Conservation (phyloP, 1,284 basidiomycete species). For the Cutaneotrichosporon sp. region DNA sequence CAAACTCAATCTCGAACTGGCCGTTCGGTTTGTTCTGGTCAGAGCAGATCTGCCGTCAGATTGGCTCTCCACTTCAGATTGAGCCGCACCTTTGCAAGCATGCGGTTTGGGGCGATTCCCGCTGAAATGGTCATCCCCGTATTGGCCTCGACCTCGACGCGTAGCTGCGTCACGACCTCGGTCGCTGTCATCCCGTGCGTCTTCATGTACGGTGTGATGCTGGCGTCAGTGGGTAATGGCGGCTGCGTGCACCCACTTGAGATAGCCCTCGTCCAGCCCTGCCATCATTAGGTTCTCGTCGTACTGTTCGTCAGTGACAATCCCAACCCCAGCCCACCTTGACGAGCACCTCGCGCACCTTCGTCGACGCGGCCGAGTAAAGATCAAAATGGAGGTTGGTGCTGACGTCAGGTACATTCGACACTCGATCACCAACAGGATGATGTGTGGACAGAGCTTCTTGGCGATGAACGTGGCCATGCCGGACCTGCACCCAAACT, state of each 20-base stretch:
- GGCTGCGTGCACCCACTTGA: conserved; percentile 64
- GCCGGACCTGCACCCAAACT: conserved; percentile 78
- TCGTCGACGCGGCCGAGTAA: conserved; percentile 65
- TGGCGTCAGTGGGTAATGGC: conserved; percentile 1
- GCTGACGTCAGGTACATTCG: background rate
- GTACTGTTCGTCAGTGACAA: conserved; percentile 53
- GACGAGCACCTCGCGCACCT: conserved; percentile 39
- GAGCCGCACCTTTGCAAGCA: conserved; percentile 67
- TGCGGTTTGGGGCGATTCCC: conserved; percentile 73
- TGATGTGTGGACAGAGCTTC: conserved; percentile 88
- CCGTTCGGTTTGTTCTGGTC: conserved; percentile 97
- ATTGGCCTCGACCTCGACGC: conserved; percentile 63
- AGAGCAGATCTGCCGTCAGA: conserved; percentile 68
- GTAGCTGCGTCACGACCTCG: conserved; percentile 71
- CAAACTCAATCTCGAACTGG: conserved; percentile 70
- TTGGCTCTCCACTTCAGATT: conserved; percentile 6
- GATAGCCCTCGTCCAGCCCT: conserved; percentile 82
- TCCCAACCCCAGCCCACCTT: conserved; percentile 17
- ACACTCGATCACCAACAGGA: conserved; percentile 55
- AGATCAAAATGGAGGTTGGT: conserved; percentile 53
- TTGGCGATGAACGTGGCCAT: conserved; percentile 92
- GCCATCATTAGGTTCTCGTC: conserved; percentile 74
- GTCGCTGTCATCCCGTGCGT: conserved; percentile 61
- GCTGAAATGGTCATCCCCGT: conserved; percentile 87
- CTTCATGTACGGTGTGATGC: conserved; percentile 59